A percentile compares a stretch with the other conserved stretches of the same genome.
These are phyloP conservation scores for Drechmeria coniospora DNA, from an alignment of 2,329 filamentous ascomycete species.

Conservation along the genomic window DNA sequence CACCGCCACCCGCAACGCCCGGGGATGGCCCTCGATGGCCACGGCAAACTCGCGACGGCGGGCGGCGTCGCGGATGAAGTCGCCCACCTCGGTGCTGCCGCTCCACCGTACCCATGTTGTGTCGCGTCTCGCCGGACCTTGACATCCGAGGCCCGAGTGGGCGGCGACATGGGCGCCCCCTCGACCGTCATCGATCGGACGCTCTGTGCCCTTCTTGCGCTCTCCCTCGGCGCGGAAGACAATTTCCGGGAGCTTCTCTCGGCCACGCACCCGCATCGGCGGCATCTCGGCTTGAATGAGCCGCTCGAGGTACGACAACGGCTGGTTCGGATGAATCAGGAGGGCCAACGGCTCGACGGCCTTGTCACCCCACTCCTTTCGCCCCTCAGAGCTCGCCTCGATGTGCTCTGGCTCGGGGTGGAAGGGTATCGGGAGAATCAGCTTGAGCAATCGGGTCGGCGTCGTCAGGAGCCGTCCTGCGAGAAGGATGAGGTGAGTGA, in stretches of 20 bases:
- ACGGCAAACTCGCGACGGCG: slow-evolving; percentile 73
- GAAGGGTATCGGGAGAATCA: slow-evolving; percentile 56
- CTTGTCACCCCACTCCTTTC: slow-evolving; percentile 15
- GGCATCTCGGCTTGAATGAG: slow-evolving; percentile 80
- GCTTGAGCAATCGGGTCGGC: slow-evolving; percentile 63
- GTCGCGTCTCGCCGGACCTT: slow-evolving; percentile 28
- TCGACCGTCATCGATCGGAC: no score
- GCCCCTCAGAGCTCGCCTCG: slow-evolving; percentile 23
- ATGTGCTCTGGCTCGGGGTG: slow-evolving; percentile 22
- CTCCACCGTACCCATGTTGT: slow-evolving; percentile 70
- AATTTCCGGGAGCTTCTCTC: slow-evolving; percentile 57
- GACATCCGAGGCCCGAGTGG: slow-evolving; percentile 55
- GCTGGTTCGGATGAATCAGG: slow-evolving; percentile 78
- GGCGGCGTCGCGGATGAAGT: slow-evolving; percentile 85
- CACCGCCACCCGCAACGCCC: slow-evolving; percentile 61
- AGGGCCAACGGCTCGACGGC: slow-evolving; percentile 68
- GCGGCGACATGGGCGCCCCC: slow-evolving; percentile 41
- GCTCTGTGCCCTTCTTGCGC: slow-evolving; percentile 4
- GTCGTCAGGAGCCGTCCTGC: slow-evolving; percentile 67
- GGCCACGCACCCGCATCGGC: slow-evolving; percentile 45
- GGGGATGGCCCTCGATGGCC: slow-evolving; percentile 52
- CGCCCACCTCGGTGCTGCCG: slow-evolving; percentile 75
- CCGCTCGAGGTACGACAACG: slow-evolving; percentile 76
- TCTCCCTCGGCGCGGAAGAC: slow-evolving; percentile 59
- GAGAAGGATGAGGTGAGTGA: no score